A percentile compares a stretch with the other conserved stretches of the same genome.
Conservation (phyloP, 2,329 filamentous ascomycete genomes). For the Grosmannia huntii region DNA sequence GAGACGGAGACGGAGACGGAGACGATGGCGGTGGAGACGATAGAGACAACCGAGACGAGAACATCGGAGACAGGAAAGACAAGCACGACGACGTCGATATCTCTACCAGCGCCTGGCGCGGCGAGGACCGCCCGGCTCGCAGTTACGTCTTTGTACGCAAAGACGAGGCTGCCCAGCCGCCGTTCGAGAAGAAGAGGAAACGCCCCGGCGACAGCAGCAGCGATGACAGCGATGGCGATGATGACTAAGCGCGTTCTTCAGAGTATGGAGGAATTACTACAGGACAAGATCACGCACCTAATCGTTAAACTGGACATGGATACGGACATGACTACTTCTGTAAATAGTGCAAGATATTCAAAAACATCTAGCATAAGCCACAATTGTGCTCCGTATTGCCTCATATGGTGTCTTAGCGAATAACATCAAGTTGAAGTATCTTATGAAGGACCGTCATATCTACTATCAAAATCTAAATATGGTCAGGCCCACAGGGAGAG, state of each 20-base stretch:
- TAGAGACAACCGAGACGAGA: not conserved
- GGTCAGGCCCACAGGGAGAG: too few relatives aligned
- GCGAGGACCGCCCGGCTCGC: conserved; percentile 38
- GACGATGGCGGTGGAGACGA: conserved; percentile 12
- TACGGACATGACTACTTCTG: too few relatives aligned
- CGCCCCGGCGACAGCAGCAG: conserved; percentile 5
- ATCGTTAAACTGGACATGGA: too few relatives aligned
- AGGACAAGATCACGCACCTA: too few relatives aligned
- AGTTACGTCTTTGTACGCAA: conserved; percentile 52
- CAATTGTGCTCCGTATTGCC: too few relatives aligned
- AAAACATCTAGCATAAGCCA: too few relatives aligned
- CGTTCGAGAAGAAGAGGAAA: conserved; percentile 16
- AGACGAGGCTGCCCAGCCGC: conserved; percentile 28
- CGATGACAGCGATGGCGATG: conserved; percentile 1
- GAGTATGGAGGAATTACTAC: not conserved
- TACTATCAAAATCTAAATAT: too few relatives aligned
- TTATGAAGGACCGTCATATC: too few relatives aligned
- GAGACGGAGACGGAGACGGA: not conserved
- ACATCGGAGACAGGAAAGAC: not conserved
- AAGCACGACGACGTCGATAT: not conserved
- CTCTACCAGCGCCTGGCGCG: conserved; percentile 30
- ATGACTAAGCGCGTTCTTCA: not conserved
- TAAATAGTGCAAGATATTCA: too few relatives aligned
- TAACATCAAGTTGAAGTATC: too few relatives aligned
- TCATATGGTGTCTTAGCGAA: too few relatives aligned